These are phyloP conservation scores for Gossypium trilobum DNA, from an alignment of 441 rosid species.

Conservation along the genomic window DNA sequence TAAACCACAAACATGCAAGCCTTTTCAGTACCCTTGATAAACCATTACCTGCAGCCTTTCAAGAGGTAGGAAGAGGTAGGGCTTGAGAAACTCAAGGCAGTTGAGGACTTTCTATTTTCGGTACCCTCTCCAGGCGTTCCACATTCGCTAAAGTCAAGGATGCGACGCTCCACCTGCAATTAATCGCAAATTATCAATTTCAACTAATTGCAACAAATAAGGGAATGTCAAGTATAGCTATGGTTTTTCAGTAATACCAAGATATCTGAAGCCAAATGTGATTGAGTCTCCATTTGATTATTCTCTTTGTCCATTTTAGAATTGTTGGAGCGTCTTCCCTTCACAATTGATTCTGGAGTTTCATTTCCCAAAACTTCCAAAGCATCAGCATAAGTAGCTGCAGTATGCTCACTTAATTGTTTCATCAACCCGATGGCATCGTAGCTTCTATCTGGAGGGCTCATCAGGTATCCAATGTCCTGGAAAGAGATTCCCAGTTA, in stretches of 20 bases:
- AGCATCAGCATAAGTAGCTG: constrained; percentile 82
- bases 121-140: constrained; percentile 56
- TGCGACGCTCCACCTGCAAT: constrained; percentile 66
- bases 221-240: not conserved
- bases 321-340: constrained; percentile 30
- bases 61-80: constrained; percentile 52
- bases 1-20: constrained; percentile 25
- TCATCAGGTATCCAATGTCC: constrained; percentile 81
- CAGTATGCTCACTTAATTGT: constrained; percentile 77
- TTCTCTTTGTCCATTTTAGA: constrained; percentile 33
- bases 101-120: constrained; percentile 35
- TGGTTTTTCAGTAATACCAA: constrained; percentile 26
- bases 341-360: constrained; percentile 50
- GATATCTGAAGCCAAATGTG: constrained; percentile 38
- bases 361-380: constrained; percentile 73
- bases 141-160: constrained; percentile 87
- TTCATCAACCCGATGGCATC: constrained; percentile 88
- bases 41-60: constrained; percentile 72
- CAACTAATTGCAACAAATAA: not conserved
- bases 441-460: constrained; percentile 77
- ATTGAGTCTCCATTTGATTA: constrained; percentile 29
- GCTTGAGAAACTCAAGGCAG: constrained; percentile 39
- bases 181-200: not conserved
- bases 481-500: constrained; percentile 22
- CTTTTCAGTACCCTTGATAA: constrained; percentile 11